Evolutionary conservation across 2,329 filamentous ascomycete species (phyloP), one percentile per base, ranked within the genome.

Genomic region (Periglandula ipomoeae): DNA sequence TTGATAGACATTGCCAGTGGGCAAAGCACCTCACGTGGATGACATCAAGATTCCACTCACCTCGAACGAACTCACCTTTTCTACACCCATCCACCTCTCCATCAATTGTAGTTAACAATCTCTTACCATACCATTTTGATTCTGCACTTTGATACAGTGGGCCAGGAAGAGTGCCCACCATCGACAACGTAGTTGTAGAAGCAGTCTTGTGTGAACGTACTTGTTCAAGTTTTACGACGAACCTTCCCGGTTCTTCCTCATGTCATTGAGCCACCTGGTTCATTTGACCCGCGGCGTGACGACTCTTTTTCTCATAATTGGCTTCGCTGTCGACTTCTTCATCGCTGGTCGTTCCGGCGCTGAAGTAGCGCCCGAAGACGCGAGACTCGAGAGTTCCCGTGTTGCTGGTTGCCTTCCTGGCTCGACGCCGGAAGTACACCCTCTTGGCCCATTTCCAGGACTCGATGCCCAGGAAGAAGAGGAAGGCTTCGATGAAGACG

Each of bases 381-480:
- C 65, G 62, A 1, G 58, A 60, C 52, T 67, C 63, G 2, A 66
- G 39, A 39, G 66, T 61, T 7, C 47, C 23, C 9, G 56, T 53
- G n/a, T 49, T 55, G 0, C 52, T 44, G 0, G 54, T 51, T 13
- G 27, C 22, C 47, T 58, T 60, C 26, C 56, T 56, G n/a, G 51
- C 51, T 15, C 23, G 20, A 22, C 27, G 50, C 10, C 52, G 52
- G 32, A 46, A 53, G 40, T 63, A 68, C n/a, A 68, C 48, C 15
- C 83, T 68, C 72, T 89, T 88, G 11, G 69, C 65, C 48, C 76
- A 83, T 67, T 88, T 88, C 82, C 83, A 89, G 0, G 59, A 56
- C 67, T 89, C 85, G 2, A 87, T 71, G 9, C 85, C 74, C 0
- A 65, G 64, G 44, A 87, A 69, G 63, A 87, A 89, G 9, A 78